Evolutionary conservation across 768 basidiomycete genomes (phyloP), one percentile per base, ranked within the genome.

Genomic region (Auricularia auricula-judae): DNA sequence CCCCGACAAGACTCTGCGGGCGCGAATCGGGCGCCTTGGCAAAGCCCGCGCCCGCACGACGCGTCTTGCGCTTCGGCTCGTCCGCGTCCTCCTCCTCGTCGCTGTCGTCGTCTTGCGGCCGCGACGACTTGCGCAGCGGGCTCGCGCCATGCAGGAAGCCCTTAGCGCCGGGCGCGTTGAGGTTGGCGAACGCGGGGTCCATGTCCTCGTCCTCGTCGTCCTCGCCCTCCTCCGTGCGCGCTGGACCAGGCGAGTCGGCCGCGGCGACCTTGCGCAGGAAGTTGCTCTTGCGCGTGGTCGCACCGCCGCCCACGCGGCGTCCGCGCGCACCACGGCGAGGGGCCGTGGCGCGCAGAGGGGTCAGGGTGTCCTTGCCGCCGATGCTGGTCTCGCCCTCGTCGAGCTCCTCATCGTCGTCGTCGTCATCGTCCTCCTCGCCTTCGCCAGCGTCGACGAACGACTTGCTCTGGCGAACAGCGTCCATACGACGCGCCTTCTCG

Each of bases 111-210:
- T 36, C 74, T 68, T 5, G 78, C 71, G 42, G 82, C 80, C 14
- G 80, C 76, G 61, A 86, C 77, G 39, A 84, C 75, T 82, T 83
- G 51, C 86, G 84, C 16, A 88, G 76, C 54, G 88, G 87, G 69
- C 86, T 87, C 18, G 78, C 76, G 64, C 77, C 72, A 39, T 81
- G 80, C 2, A 72, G 74, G n/a, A 80, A 60, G 2, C 79, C 76
- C 59, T 75, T 72, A 21, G 76, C 80, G 0, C 76, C 73, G 3
- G 81, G 75, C 47, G 86, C 85, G 64, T 83, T 83, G 56, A 93
- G 83, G 65, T 89, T 89, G 63, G 91, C 90, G 70, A 91, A 94
- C 0, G 77, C 81, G 10, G 93, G 92, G 66, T 93, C 92, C 88
- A 94, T 90, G 54, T 68, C 68, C 11, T 66, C 64, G 42, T 65